Evolutionary conservation across 2,329 filamentous ascomycete species (phyloP).

Genomic region (Aspergillus sp.): DNA sequence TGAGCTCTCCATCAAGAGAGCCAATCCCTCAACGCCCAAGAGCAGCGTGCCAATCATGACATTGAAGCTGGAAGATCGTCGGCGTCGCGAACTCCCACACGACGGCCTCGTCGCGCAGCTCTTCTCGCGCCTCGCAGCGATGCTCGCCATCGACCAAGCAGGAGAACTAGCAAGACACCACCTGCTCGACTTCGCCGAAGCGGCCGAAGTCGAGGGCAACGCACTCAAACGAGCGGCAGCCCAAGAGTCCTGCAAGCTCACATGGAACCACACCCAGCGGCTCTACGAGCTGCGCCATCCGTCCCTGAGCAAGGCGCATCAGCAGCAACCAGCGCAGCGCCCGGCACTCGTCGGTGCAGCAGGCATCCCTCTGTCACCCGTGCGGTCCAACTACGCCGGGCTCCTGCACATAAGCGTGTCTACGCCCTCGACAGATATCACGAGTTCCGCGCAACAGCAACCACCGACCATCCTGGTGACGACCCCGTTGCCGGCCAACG

Average conservation of each 20-base stretch:
- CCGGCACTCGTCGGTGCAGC: slow-evolving; percentile 33
- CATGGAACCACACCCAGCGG: slow-evolving; percentile 40
- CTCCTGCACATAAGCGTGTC: slow-evolving; percentile 43
- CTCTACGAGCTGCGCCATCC: slow-evolving; percentile 49
- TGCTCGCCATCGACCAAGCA: slow-evolving; percentile 48
- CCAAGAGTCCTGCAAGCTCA: slow-evolving; percentile 46
- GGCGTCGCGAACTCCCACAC: slow-evolving; percentile 36
- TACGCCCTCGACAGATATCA: slow-evolving; percentile 21
- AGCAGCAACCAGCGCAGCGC: slow-evolving; percentile 6
- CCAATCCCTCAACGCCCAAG: slow-evolving; percentile 39
- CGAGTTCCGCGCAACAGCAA: slow-evolving; percentile 9
- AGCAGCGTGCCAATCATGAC: slow-evolving; percentile 44
- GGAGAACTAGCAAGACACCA: slow-evolving; percentile 39
- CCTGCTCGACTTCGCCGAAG: slow-evolving; percentile 37
- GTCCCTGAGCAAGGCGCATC: slow-evolving; percentile 30
- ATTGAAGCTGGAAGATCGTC: slow-evolving; percentile 38
- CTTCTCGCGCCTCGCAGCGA: slow-evolving; percentile 49
- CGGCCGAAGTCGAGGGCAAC: slow-evolving; percentile 41
- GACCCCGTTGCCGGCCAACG: slow-evolving; percentile 34
- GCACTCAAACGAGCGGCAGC: slow-evolving; percentile 44
- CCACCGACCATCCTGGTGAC: slow-evolving; percentile 39
- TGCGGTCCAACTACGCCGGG: slow-evolving; percentile 28
- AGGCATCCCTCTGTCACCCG: slow-evolving; percentile 32
- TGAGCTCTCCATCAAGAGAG: slow-evolving; percentile 41
- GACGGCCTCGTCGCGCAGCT: slow-evolving; percentile 45